Evolutionary conservation across 225 moss, liverwort and hornwort genomes (phyloP), one percentile per base, ranked within the genome.

Genomic region (Anthoceros angustus): DNA sequence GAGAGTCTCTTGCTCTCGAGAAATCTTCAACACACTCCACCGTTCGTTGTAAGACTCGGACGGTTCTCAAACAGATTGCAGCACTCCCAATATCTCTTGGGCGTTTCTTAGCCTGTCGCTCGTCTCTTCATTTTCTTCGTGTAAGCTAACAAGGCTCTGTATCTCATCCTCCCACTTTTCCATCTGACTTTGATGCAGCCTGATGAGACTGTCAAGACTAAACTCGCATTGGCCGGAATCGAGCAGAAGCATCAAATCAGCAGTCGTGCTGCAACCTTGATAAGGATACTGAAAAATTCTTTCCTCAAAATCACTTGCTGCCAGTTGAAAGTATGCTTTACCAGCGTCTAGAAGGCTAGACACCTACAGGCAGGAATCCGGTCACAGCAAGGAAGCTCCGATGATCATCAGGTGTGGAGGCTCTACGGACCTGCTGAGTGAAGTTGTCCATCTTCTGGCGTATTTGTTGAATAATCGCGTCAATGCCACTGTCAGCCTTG

Each of bases 231-330:
- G 45, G 12, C 45, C 45, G 45, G 45, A 5, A 2, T 11, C 45
- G 11, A 11, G 45, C 16, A 11, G 45, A 16, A 1, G 16, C 16
- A 16, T 11, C 12, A 46, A 46, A 46, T 11, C 45, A 46, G 45
- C 45, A 5, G 46, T 12, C 18, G 18, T 12, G 12, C 46, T 48
- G 2, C 46, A 48, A 48, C 46, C 46, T 48, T 55, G 23, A 23
- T 12, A 62, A 74, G 85, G 75, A 87, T 87, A 90, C 86, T 73
- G 68, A 21, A 77, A 71, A 65, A 82, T 77, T 14, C 66, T 73
- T 65, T 82, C 75, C 63, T 82, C 79, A 64, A 84, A 80, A 10
- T 73, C 72, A 7, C 66, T 77, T 38, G 80, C 72, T 25, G 83
- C 79, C 39, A 77, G 76, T 11, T 75, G 61, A 64, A 86, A 83